Base-by-base conservation (phyloP, 2,329 filamentous ascomycete species). In the Paecilomyces sp. region DNA sequence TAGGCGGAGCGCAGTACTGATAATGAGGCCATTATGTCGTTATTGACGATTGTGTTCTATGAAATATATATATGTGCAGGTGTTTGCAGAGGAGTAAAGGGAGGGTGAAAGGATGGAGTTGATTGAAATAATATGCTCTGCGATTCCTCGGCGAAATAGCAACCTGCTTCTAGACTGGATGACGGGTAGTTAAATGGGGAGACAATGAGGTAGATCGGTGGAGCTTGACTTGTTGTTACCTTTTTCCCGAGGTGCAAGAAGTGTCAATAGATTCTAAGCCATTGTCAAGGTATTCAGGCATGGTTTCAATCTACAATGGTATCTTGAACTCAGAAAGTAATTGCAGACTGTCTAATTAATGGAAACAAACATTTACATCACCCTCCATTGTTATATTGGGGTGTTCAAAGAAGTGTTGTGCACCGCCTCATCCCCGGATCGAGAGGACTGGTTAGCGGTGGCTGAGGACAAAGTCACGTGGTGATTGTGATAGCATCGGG, bases 1-100 rank as follows among this genome's bases (percentile, higher is more conserved):
- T 87, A 86, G 62, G 76, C 72, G 18, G 62, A 57, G 55, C 15
- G 51, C 5, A 53, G 51, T 53, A 24, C 24, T 13, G 51, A 53
- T 53, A 13, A 7, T 30, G 28, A 53, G 13, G 51, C 15, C 51
- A 53, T 53, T 15, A 3, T 53, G 51, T 24, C 13, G 3, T 13
- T 5, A 5, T 47, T 22, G 2, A 18, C 7, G n/a, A 8, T 2
- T 18, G n/a, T 47, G 5, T 18, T 41, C 18, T 18, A 8, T 22
- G 9, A 25, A 11, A 53, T 9, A 28, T 53, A 30, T 53, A 53
- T 24, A 53, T 25, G 15, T 4, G 25, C 25, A n/a, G 5, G 5
- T 53, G 51, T 53, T 24, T 7, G 5, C n/a, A 22, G 25, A 28
- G 25, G 25, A 28, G 22, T 41, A 15, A 8, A 15, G 15, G 7